phyloP scores from a whole-genome alignment of 257 asterid species.

The Forsythia suspensa region DNA sequence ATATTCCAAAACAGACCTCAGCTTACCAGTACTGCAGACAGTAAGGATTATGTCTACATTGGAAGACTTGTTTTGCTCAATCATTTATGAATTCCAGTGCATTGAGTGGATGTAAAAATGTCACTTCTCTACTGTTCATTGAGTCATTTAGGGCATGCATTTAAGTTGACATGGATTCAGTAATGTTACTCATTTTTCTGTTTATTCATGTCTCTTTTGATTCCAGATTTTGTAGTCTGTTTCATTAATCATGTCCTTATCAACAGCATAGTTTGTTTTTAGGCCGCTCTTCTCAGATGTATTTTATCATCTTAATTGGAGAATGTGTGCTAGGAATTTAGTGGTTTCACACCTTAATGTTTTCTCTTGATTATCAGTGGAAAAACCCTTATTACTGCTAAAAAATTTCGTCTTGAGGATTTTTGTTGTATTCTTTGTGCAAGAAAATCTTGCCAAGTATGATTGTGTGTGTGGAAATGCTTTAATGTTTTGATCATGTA shows the following conservation, averaged over 20 bases:
- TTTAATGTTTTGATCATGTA: background rate
- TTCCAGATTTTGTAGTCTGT: background rate
- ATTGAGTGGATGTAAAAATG: slow-evolving; percentile 6
- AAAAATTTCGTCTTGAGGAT: background rate
- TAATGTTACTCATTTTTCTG: slow-evolving; percentile 8
- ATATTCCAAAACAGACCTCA: slow-evolving; percentile 70
- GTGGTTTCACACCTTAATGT: background rate
- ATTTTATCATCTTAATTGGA: background rate
- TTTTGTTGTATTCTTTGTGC: background rate
- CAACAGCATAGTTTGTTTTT: background rate
- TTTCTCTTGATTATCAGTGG: background rate
- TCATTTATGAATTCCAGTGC: slow-evolving; percentile 8
- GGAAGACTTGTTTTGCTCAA: background rate
- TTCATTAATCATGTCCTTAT: background rate
- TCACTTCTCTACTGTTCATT: slow-evolving; percentile 8
- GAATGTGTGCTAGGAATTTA: background rate
- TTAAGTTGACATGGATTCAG: background rate
- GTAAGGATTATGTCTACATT: slow-evolving; percentile 44
- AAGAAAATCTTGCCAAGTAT: background rate
- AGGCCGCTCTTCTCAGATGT: background rate
- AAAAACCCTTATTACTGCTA: background rate
- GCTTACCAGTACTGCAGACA: slow-evolving; percentile 82
- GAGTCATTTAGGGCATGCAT: slow-evolving; percentile 10
- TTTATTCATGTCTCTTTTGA: background rate
- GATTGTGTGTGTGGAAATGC: background rate